Evolutionary conservation across 2,329 filamentous ascomycete genomes (phyloP), one percentile per base, ranked within the genome.

Genomic region (Rhinocladiella similis): DNA sequence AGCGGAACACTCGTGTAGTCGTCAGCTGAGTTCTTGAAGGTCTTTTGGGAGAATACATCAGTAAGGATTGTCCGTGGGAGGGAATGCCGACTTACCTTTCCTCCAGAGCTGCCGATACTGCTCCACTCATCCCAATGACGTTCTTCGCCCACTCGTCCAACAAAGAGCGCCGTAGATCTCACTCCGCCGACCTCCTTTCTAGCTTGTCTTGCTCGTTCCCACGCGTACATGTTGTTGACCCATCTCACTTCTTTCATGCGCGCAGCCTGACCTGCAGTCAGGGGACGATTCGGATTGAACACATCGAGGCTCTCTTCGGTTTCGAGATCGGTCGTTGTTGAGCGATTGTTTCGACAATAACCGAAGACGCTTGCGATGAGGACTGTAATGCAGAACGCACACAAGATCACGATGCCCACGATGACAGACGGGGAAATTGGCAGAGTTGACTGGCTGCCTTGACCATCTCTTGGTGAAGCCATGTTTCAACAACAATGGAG

Each of bases 201-300:
- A 1, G 57, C 57, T 20, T 52, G 18, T 20, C 50, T 46, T 1
- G 49, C 54, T 45, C 53, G 43, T 25, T 57, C 50, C 57, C 57
- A 60, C 6, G 54, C 53, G 18, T 60, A 60, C 57, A 60, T 56
- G 27, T 56, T 60, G 39, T 60, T 62, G 56, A 59, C 53, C 50
- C 50, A 54, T 49, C 59, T 56, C 14, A 62, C 59, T 36, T 62
- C 59, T 25, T 45, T 59, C 59, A 62, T 55, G 22, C 59, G 54
- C 3, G 56, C 54, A 9, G 27, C 33, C 16, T 62, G 59, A 6
- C 39, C 39, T n/a, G 53, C 53, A 6, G 50, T 43, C 12, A 50
- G 53, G 18, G 33, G 53, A 5, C 58, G 9, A 41, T 52, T 52
- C 55, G 59, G 50, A 53, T 67, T 57, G 47, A 60, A 63, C 10